Evolutionary conservation across 768 basidiomycete genomes (phyloP).

Genomic region (Postia placenta): DNA sequence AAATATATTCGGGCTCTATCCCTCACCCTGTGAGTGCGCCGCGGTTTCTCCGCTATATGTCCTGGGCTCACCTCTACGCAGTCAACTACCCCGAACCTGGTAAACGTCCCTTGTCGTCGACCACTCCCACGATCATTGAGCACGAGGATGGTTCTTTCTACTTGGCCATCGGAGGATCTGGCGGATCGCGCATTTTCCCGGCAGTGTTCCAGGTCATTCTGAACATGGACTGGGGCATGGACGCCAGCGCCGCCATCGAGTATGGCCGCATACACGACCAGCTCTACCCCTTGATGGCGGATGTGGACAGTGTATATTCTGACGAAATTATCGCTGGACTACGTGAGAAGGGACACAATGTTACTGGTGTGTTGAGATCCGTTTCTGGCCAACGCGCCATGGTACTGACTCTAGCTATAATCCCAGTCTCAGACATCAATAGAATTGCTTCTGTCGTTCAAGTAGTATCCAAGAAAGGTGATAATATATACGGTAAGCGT

Average conservation of each 20-base stretch:
- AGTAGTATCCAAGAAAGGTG: conserved; percentile 47
- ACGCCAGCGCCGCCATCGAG: conserved; percentile 80
- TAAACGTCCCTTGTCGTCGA: conserved; percentile 90
- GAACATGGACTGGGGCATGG: conserved; percentile 77
- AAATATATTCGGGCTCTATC: conserved; percentile 77
- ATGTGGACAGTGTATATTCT: conserved; percentile 60
- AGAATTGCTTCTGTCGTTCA: conserved; percentile 77
- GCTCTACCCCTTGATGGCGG: conserved; percentile 60
- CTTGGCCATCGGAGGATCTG: conserved; percentile 76
- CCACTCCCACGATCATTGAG: conserved; percentile 74
- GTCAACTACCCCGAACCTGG: conserved; percentile 86
- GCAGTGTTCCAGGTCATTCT: conserved; percentile 75
- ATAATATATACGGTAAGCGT: conserved; percentile 51
- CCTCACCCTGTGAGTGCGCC: conserved; percentile 63
- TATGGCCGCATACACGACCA: conserved; percentile 82
- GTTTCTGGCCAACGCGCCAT: background rate
- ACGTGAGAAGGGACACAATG: conserved; percentile 57
- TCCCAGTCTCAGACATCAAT: conserved; percentile 56
- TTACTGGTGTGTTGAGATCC: conserved; percentile 40
- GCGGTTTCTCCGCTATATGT: background rate
- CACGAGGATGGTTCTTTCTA: conserved; percentile 66
- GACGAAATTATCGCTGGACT: conserved; percentile 50
- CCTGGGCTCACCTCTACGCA: conserved; percentile 21
- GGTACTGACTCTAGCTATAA: background rate
- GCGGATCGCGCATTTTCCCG: conserved; percentile 82